Percentiles rank a stretch among this genome's conserved stretches.
Conservation (phyloP, 306 rosid genomes). For the Inga oerstediana region DNA sequence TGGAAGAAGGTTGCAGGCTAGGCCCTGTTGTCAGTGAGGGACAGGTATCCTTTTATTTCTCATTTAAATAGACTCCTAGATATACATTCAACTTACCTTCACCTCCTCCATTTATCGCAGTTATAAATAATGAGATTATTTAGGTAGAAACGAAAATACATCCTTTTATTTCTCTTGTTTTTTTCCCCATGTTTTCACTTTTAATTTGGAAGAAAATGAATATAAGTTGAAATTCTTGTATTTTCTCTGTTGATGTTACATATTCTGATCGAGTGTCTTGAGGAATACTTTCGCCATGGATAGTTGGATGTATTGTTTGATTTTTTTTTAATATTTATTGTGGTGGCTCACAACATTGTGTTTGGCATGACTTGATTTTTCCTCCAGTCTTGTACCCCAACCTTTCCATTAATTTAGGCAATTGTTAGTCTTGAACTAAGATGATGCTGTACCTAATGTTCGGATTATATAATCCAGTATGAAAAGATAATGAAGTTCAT, state of each 20-base stretch:
- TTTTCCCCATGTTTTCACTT: not conserved
- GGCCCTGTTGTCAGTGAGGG: constrained; percentile 93
- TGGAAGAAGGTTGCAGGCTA: constrained; percentile 98
- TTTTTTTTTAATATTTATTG: not conserved
- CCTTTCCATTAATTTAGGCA: constrained; percentile 5
- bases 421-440: constrained; percentile 18
- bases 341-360: not conserved
- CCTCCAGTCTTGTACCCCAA: constrained; percentile 9
- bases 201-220: not conserved
- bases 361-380: constrained; percentile 27
- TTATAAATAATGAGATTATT: not conserved
- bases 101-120: constrained; percentile 5
- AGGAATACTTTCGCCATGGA: not conserved
- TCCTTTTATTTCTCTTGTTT: not conserved
- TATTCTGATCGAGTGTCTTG: constrained; percentile 1
- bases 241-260: not conserved
- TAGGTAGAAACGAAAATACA: not conserved
- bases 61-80: constrained; percentile 19
- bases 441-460: constrained; percentile 42
- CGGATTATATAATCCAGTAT: constrained; percentile 58
- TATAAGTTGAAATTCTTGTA: not conserved
- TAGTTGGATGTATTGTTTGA: not conserved
- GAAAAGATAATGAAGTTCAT: constrained; percentile 82
- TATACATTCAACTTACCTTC: not conserved
- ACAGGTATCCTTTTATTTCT: constrained; percentile 61